Base-by-base conservation (phyloP, 1,284 basidiomycete genomes). In the Apiotrichum montevideense region DNA sequence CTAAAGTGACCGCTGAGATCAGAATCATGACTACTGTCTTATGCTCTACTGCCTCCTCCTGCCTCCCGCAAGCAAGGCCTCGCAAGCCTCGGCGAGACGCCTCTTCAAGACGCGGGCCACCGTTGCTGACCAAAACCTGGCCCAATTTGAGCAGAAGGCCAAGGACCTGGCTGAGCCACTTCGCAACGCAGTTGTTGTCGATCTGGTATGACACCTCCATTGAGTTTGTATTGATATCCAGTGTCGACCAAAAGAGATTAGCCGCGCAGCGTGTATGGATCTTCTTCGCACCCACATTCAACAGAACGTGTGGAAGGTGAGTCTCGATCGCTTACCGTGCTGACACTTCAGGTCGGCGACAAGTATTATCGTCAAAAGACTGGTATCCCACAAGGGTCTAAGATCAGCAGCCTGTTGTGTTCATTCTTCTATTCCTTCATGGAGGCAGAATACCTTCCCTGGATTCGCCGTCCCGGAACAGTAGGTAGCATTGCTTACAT, bases 341-440 rank as follows among this genome's bases (percentile, higher is more conserved):
- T 15, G 10, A 14, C 9, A 42, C 8, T 6, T 4, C 52, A 73
- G 71, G 61, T 74, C 5, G 73, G 68, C 6, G 59, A 52, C 49
- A 60, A 67, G 44, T 62, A 64, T 29, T 76, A 58, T 46, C 66
- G 87, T 2, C 96, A 98, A 74, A 82, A 82, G 7, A 83, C 90
- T 10, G 96, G 96, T 0, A 98, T 98, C 35, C 93, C 96, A 0
- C 96, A 98, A 73, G 96, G 96, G 13, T 97, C 93, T 0, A 84
- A 91, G 33, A 77, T 98, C 34, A 96, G 92, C 5, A 85, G 88
- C 1, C 70, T 98, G 35, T 78, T 99, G 1, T 99, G 96, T 70
- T 88, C 88, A 1, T 88, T 93, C 74, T 96, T 93, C 74, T 98
- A 98, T 62, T 93, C 91, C 1, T 86, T 94, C 66, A 80, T 98